Conservation (phyloP, 495 filamentous ascomycete genomes). For the Staphylotrichum longicolle region DNA sequence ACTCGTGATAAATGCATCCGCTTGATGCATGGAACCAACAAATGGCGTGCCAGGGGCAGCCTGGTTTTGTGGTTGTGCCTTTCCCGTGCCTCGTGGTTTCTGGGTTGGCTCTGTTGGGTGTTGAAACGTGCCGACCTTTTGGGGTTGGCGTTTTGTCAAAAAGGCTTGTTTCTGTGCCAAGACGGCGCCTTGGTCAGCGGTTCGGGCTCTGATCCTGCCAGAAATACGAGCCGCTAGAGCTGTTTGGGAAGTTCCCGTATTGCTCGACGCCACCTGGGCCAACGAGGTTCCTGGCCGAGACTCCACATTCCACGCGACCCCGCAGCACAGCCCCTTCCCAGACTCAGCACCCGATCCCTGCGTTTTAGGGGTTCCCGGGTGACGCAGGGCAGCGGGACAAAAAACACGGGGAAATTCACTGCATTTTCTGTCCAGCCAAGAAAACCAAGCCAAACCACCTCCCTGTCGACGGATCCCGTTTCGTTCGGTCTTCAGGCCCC, state of each 20-base stretch:
- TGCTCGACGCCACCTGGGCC: constrained; percentile 2
- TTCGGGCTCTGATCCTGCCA: not conserved
- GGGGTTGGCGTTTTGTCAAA: not conserved
- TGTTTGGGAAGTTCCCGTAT: not conserved
- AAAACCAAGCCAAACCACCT: too few relatives aligned
- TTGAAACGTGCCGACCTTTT: not conserved
- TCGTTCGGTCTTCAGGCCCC: not conserved
- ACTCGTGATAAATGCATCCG: too few relatives aligned
- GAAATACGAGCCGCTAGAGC: constrained; percentile 12
- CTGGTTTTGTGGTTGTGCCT: too few relatives aligned
- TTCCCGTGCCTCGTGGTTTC: not conserved
- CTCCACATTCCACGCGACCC: not conserved
- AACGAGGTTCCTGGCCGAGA: not conserved
- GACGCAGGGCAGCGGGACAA: not conserved
- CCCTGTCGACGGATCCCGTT: not conserved
- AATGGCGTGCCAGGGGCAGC: too few relatives aligned
- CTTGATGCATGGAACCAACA: too few relatives aligned
- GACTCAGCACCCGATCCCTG: not conserved
- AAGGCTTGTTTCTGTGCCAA: constrained; percentile 14
- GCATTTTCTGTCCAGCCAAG: constrained; percentile 6
- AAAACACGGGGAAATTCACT: not conserved
- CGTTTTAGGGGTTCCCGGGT: not conserved
- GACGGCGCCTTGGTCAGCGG: not conserved
- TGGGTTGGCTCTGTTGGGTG: not conserved
- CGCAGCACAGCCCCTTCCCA: constrained; percentile 9